phyloP scores from a whole-genome alignment of 805 yeast species.

The Lachancea waltii region DNA sequence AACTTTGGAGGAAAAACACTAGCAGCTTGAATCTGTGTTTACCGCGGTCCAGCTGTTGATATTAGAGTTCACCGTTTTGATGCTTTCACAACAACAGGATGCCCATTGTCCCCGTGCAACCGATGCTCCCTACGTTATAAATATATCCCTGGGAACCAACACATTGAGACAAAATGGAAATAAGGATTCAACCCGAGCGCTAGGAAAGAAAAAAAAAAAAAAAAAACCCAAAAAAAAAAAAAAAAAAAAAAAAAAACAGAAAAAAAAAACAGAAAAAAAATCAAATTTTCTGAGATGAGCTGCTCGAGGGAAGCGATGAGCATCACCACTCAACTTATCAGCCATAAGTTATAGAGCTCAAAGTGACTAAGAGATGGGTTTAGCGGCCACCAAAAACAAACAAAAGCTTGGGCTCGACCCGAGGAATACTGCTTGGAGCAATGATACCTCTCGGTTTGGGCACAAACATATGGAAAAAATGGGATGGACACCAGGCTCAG shows the following conservation, averaged over 20 bases:
- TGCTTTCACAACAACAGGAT: background rate
- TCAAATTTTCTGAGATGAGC: slow-evolving; percentile 7
- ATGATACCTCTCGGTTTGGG: slow-evolving; percentile 77
- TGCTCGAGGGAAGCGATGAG: background rate
- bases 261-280: too few relatives aligned
- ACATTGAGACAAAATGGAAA: background rate
- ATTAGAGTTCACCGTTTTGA: background rate
- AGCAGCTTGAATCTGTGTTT: too few relatives aligned
- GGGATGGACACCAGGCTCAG: slow-evolving; percentile 93
- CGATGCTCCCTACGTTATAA: background rate
- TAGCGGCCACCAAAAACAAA: slow-evolving; percentile 72
- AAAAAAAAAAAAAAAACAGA: background rate
- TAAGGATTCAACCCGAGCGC: background rate
- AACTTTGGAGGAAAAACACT: too few relatives aligned
- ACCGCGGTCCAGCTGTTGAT: too few relatives aligned
- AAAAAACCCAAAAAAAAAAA: background rate
- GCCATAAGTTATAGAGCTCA: too few relatives aligned
- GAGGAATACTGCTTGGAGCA: slow-evolving; percentile 90
- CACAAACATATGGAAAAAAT: slow-evolving; percentile 71
- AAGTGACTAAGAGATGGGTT: slow-evolving; percentile 50
- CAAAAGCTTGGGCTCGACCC: slow-evolving; percentile 91
- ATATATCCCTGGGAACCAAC: background rate
- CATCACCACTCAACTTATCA: too few relatives aligned
- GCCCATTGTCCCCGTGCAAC: background rate
- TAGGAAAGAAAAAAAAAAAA: background rate